Conservation (phyloP, 257 asterid genomes). For the Solanum lignicaule region DNA sequence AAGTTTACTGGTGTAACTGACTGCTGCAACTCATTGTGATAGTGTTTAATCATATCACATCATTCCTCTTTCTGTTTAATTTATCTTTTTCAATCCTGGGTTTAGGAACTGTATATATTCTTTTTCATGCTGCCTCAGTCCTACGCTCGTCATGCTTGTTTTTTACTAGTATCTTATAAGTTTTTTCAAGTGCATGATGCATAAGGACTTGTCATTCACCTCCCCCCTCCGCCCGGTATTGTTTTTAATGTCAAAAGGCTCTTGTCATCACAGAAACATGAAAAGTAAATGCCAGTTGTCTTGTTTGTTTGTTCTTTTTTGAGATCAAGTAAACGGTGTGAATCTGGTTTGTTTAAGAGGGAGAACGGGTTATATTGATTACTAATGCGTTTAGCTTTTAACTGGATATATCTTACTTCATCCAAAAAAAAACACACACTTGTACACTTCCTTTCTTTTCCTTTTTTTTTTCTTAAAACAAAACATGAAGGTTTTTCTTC, state of each 20-base stretch:
- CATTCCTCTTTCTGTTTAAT: neutral
- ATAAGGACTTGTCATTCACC: no score
- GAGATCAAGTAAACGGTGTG: neutral
- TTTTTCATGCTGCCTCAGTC: neutral
- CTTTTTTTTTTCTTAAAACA: neutral
- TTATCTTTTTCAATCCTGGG: neutral
- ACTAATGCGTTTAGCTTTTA: neutral
- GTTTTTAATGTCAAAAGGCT: no score
- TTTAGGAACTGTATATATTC: neutral
- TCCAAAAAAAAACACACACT: neutral
- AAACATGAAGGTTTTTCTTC: neutral
- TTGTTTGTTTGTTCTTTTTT: neutral
- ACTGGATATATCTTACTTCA: neutral
- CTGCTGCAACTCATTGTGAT: neutral
- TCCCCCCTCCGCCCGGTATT: no score
- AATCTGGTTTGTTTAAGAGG: neutral
- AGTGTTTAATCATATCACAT: neutral
- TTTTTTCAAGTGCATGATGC: no score
- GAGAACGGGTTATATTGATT: neutral
- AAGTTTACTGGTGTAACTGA: neutral
- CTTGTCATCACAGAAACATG: no score
- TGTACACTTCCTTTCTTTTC: neutral
- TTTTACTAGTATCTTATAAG: neutral
- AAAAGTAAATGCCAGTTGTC: neutral
- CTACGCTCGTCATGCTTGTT: neutral